Percentiles rank a stretch among this genome's conserved stretches.
Evolutionary conservation across 2,329 filamentous ascomycete genomes (phyloP).

Genomic region (Fusarium paranaense): DNA sequence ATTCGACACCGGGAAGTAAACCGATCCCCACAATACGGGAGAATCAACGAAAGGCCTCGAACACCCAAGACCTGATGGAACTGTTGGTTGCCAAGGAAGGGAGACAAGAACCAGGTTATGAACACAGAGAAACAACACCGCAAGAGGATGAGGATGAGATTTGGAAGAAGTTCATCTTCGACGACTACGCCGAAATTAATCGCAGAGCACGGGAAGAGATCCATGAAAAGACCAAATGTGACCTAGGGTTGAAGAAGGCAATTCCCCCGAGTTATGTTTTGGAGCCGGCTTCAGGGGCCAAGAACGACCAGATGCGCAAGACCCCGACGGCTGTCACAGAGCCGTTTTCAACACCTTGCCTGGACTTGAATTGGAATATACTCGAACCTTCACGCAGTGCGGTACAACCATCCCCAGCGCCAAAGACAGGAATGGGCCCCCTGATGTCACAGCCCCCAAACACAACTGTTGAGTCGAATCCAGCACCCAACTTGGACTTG

Average conservation of each 20-base stretch:
- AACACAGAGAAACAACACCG: neutral
- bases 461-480: neutral
- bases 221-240: slow-evolving; percentile 31
- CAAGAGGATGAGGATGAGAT: slow-evolving; percentile 44
- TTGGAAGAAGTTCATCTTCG: slow-evolving; percentile 47
- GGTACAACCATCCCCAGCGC: neutral
- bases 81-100: slow-evolving; percentile 30
- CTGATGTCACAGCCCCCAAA: neutral
- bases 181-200: slow-evolving; percentile 31
- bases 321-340: neutral
- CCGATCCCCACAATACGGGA: slow-evolving; percentile 5
- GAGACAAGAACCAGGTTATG: neutral
- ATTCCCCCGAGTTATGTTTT: slow-evolving; percentile 26
- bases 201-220: slow-evolving; percentile 38
- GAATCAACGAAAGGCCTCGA: slow-evolving; percentile 5
- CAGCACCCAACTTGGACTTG: neutral
- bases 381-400: neutral
- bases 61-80: slow-evolving; percentile 37
- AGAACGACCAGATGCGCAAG: neutral
- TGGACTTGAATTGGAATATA: neutral
- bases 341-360: neutral
- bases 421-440: neutral
- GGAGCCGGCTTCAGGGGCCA: slow-evolving; percentile 27
- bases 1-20: neutral
- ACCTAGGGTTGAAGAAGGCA: slow-evolving; percentile 10